A percentile compares a stretch with the other conserved stretches of the same genome.
Evolutionary conservation across 83 land plant species (phyloP).

Genomic region (Picea abies): DNA sequence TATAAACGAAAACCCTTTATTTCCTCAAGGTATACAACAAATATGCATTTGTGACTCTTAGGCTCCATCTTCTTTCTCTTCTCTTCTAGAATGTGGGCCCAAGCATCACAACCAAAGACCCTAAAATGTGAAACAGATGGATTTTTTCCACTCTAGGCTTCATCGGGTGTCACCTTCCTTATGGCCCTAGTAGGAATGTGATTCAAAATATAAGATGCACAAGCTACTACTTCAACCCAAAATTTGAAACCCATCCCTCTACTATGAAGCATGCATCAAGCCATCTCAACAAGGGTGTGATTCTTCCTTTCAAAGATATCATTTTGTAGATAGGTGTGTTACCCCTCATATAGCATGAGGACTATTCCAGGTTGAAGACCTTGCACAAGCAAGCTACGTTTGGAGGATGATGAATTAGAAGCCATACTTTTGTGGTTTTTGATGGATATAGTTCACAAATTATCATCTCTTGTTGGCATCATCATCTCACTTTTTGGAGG

Average conservation of each 20-base stretch:
- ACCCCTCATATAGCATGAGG: no score
- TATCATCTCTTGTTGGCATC: no score
- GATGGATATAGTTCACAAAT: no score
- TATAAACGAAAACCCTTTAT: no score
- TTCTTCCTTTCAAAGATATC: neutral
- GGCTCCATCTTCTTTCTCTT: neutral
- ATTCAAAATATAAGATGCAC: neutral
- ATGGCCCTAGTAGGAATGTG: neutral
- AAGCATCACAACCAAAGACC: neutral
- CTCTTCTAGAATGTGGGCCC: neutral
- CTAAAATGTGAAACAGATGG: neutral
- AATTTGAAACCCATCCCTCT: neutral
- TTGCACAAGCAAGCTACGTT: no score
- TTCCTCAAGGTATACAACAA: neutral
- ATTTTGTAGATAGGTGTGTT: neutral
- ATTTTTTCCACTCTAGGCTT: neutral
- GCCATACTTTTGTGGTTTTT: no score
- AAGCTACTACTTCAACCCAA: neutral
- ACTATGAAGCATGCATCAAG: neutral
- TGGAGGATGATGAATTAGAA: no score
- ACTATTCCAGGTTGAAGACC: no score
- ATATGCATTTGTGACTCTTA: neutral
- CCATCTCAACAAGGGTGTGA: neutral
- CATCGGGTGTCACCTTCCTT: neutral
- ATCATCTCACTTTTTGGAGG: no score